These are phyloP conservation scores for Aspergillus sp. DNA, from an alignment of 2,329 filamentous ascomycete species.

Conservation along the genomic window DNA sequence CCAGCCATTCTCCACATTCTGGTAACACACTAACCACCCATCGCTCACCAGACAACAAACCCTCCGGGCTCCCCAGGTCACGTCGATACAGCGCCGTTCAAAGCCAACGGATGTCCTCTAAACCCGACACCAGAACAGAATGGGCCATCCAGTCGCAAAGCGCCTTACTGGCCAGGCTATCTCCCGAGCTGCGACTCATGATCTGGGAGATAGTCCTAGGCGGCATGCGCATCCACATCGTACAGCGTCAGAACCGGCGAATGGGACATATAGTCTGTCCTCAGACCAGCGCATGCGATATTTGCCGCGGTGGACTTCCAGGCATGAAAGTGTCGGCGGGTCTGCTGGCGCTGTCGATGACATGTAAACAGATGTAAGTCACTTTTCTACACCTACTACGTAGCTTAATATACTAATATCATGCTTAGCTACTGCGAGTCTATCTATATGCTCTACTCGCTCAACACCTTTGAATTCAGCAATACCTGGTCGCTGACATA, in stretches of 20 bases:
- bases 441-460: constrained; percentile 37
- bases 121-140: constrained; percentile 15
- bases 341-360: constrained; percentile 34
- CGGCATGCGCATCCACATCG: constrained; percentile 36
- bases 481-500: constrained; percentile 45
- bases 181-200: constrained; percentile 39
- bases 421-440: constrained; percentile 38
- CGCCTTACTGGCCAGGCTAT: constrained; percentile 34
- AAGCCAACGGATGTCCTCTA: constrained; percentile 5
- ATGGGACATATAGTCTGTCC: constrained; percentile 39
- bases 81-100: constrained; percentile 16
- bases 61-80: constrained; percentile 24
- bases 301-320: constrained; percentile 35
- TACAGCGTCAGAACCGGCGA: constrained; percentile 34
- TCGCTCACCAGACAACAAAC: constrained; percentile 29
- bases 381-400: background rate
- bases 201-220: constrained; percentile 41
- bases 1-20: background rate
- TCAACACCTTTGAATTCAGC: constrained; percentile 42
- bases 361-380: constrained; percentile 41
- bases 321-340: constrained; percentile 21
- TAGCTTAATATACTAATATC: background rate
- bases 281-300: constrained; percentile 31
- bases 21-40: constrained; percentile 1
- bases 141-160: constrained; percentile 28